Evolutionary conservation across 2,329 filamentous ascomycete species (phyloP).

Genomic region (Hawksworthiomyces lignivorus): DNA sequence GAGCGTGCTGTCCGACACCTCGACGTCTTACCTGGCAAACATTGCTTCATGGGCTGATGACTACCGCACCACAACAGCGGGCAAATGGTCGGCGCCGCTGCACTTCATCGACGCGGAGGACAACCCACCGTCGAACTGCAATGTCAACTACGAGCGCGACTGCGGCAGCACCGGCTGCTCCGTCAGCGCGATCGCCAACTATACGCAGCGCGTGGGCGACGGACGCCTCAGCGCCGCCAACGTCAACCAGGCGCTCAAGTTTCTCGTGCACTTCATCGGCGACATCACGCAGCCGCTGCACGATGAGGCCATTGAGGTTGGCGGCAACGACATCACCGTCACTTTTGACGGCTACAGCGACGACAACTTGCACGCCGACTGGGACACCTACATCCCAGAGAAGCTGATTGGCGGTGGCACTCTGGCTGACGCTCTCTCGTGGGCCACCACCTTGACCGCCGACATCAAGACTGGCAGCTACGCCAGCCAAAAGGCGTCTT

Average conservation of each 20-base stretch:
- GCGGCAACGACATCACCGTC: slow-evolving; percentile 51
- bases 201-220: slow-evolving; percentile 46
- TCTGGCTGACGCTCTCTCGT: slow-evolving; percentile 28
- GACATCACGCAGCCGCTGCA: slow-evolving; percentile 51
- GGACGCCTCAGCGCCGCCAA: slow-evolving; percentile 34
- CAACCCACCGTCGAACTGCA: slow-evolving; percentile 12
- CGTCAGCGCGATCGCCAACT: slow-evolving; percentile 35
- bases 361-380: slow-evolving; percentile 53
- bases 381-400: slow-evolving; percentile 53
- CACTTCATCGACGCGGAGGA: slow-evolving; percentile 43
- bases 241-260: slow-evolving; percentile 54
- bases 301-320: slow-evolving; percentile 42
- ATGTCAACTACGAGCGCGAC: slow-evolving; percentile 34
- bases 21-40: slow-evolving; percentile 37
- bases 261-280: slow-evolving; percentile 49
- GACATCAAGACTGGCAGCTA: slow-evolving; percentile 32
- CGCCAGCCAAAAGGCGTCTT: slow-evolving; percentile 25
- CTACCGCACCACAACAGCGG: slow-evolving; percentile 37
- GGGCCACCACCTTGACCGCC: slow-evolving; percentile 29
- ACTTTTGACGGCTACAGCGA: slow-evolving; percentile 37
- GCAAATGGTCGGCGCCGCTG: slow-evolving; percentile 35
- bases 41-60: slow-evolving; percentile 45
- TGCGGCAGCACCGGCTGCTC: slow-evolving; percentile 37
- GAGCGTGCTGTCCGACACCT: slow-evolving; percentile 34
- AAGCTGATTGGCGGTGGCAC: slow-evolving; percentile 29